phyloP scores from a whole-genome alignment of 1,284 basidiomycete species.

The Ustilago shanxiensis region DNA sequence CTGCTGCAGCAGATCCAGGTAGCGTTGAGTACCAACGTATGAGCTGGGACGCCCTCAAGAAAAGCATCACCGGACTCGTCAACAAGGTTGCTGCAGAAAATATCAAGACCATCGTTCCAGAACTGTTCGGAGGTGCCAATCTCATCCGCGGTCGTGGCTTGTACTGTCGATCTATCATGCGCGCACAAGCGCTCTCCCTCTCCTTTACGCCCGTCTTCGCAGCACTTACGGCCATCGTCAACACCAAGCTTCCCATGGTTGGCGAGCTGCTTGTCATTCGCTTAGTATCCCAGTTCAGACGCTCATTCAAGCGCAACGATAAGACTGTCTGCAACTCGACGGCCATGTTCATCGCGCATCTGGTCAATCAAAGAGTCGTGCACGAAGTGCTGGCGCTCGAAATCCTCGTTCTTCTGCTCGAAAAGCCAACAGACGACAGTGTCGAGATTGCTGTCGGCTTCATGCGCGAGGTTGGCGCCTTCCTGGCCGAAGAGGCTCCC shows the following conservation, averaged over 20 bases:
- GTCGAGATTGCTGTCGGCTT: conserved; percentile 98
- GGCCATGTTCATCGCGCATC: conserved; percentile 94
- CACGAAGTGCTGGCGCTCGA: conserved; percentile 95
- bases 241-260: conserved; percentile 95
- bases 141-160: conserved; percentile 68
- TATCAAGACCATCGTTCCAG: conserved; percentile 96
- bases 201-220: conserved; percentile 98
- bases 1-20: conserved; percentile 82
- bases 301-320: conserved; percentile 96
- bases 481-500: conserved; percentile 91
- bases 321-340: conserved; percentile 96
- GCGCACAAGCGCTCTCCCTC: conserved; percentile 94
- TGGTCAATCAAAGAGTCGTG: conserved; percentile 94
- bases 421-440: conserved; percentile 95
- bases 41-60: conserved; percentile 97
- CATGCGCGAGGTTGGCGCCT: conserved; percentile 96
- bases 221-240: conserved; percentile 91
- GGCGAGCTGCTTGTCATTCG: conserved; percentile 91
- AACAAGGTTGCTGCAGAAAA: conserved; percentile 89
- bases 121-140: conserved; percentile 72
- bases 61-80: conserved; percentile 98
- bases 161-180: conserved; percentile 87
- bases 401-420: conserved; percentile 91
- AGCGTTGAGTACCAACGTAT: conserved; percentile 93
- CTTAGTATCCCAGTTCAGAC: conserved; percentile 92